Conservation (phyloP, 2,329 filamentous ascomycete genomes). For the Sporothrix inflata region DNA sequence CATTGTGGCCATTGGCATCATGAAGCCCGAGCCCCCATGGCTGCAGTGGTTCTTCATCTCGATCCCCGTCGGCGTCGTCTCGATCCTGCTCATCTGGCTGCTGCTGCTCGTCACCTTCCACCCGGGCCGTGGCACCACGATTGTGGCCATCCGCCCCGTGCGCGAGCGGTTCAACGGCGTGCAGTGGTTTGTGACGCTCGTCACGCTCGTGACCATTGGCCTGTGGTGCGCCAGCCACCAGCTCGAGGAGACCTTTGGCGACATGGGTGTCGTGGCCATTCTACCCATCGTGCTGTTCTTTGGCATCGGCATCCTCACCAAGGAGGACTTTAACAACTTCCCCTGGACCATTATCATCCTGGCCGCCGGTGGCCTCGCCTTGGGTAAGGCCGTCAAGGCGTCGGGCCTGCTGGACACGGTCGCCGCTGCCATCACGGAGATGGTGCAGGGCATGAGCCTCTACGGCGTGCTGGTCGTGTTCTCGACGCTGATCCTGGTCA, state of each 20-base stretch:
- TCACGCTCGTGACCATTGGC: conserved; percentile 81
- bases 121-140: conserved; percentile 81
- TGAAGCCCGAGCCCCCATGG: conserved; percentile 91
- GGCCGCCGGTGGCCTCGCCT: conserved; percentile 85
- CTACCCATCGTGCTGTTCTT: conserved; percentile 96
- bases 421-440: conserved; percentile 72
- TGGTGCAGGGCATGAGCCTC: conserved; percentile 76
- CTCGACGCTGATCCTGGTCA: conserved; percentile 78
- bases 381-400: conserved; percentile 92
- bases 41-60: conserved; percentile 96
- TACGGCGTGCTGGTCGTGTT: conserved; percentile 90
- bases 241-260: conserved; percentile 83
- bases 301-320: conserved; percentile 91
- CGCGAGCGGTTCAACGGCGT: conserved; percentile 85
- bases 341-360: conserved; percentile 99
- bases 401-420: conserved; percentile 91
- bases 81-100: conserved; percentile 85
- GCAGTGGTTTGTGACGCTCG: conserved; percentile 88
- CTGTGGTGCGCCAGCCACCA: conserved; percentile 94
- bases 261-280: conserved; percentile 98
- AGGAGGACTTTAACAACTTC: conserved; percentile 99
- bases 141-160: conserved; percentile 87
- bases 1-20: conserved; percentile 93
- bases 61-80: conserved; percentile 88
- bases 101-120: conserved; percentile 84